phyloP scores from a whole-genome alignment of 140 eudicot genomes.

The Bidens hawaiensis region DNA sequence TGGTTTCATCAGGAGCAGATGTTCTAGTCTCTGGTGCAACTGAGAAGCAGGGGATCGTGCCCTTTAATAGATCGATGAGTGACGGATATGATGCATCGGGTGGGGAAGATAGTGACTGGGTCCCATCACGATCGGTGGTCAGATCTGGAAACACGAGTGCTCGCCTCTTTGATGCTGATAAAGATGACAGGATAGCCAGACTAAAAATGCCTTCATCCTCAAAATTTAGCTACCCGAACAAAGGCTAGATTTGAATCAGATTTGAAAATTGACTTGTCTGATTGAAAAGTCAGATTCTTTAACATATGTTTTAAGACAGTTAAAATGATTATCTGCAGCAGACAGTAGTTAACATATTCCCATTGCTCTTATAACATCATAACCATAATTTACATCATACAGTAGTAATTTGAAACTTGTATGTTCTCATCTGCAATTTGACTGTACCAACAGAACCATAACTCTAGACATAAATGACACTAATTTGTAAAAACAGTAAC shows the following conservation, averaged over 20 bases:
- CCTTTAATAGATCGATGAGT: conserved; percentile 71
- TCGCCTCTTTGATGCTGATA: conserved; percentile 49
- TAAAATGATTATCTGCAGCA: conserved; percentile 1
- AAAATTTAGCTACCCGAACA: conserved; percentile 27
- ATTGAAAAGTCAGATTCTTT: conserved; percentile 8
- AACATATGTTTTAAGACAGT: conserved; percentile 9
- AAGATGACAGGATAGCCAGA: conserved; percentile 31
- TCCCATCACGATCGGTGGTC: conserved; percentile 48
- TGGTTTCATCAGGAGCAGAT: conserved; percentile 49
- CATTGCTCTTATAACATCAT: neutral
- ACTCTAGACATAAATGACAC: conserved; percentile 12
- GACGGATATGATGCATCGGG: conserved; percentile 98
- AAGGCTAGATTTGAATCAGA: no score
- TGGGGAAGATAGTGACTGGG: conserved; percentile 95
- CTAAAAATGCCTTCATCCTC: conserved; percentile 27
- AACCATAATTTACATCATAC: conserved; percentile 1
- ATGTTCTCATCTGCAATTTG: neutral
- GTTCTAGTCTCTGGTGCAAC: conserved; percentile 18
- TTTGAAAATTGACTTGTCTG: neutral
- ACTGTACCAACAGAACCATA: neutral
- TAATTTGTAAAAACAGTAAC: conserved; percentile 25
- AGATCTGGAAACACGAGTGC: conserved; percentile 60
- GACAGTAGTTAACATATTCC: neutral
- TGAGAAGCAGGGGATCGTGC: conserved; percentile 31
- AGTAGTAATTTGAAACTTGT: no score